These are phyloP conservation scores for Buddleja alternifolia DNA, from an alignment of 257 asterid genomes.

Conservation along the genomic window DNA sequence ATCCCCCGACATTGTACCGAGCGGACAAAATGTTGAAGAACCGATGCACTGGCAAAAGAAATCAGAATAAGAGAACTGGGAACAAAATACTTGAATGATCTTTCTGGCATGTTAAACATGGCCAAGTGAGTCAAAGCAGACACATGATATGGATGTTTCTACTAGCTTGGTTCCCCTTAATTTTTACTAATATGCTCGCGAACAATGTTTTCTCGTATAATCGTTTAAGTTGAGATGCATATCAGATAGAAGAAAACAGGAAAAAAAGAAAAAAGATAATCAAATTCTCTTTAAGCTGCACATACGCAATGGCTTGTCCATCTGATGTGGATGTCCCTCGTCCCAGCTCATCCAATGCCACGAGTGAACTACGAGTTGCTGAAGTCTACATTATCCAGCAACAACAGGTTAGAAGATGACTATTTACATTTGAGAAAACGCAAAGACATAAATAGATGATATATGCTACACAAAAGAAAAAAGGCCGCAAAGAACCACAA, in stretches of 20 bases:
- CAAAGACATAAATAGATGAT: background rate
- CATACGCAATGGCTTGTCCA: slow-evolving; percentile 99
- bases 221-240: background rate
- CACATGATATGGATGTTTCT: background rate
- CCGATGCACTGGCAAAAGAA: slow-evolving; percentile 74
- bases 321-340: slow-evolving; percentile 98
- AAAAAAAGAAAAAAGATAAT: background rate
- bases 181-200: background rate
- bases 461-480: slow-evolving; percentile 1
- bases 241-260: background rate
- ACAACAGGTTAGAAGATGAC: slow-evolving; percentile 26
- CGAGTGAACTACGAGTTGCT: slow-evolving; percentile 82
- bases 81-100: slow-evolving; percentile 13
- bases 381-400: slow-evolving; percentile 55
- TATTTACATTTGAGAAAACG: background rate
- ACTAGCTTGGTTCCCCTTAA: background rate
- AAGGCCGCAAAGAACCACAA: background rate
- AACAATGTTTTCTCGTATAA: slow-evolving; percentile 4
- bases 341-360: slow-evolving; percentile 96
- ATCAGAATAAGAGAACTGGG: slow-evolving; percentile 24
- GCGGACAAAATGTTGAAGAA: slow-evolving; percentile 87
- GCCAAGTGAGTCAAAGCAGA: slow-evolving; percentile 17
- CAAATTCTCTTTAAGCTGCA: slow-evolving; percentile 31
- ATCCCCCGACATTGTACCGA: slow-evolving; percentile 88
- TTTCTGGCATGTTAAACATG: background rate